Percentiles rank a stretch among this genome's conserved stretches.
Evolutionary conservation across 257 asterid genomes (phyloP).

Genomic region (Rubia yunnanensis): DNA sequence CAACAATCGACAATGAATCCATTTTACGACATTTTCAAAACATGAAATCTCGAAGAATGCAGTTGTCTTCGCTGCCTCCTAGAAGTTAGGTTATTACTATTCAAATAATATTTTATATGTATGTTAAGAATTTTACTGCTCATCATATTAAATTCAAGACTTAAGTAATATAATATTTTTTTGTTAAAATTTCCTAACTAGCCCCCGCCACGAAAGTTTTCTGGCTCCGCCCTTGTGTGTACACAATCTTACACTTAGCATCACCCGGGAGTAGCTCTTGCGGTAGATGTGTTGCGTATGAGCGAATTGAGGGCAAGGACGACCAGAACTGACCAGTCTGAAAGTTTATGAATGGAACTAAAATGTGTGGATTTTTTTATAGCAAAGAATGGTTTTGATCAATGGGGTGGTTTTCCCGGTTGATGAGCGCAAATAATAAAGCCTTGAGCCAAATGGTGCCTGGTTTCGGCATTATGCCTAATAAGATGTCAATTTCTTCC

Average conservation of each 20-base stretch:
- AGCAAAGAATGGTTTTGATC: conserved; percentile 5
- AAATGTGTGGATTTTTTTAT: neutral
- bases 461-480: conserved; percentile 11
- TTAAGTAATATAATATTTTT: too few species aligned
- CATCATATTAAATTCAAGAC: too few species aligned
- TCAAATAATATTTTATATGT: too few species aligned
- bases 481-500: conserved; percentile 2
- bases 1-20: too few species aligned
- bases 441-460: conserved; percentile 19
- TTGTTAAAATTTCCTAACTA: too few species aligned
- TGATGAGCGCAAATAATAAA: neutral
- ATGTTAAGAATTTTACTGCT: too few species aligned
- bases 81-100: too few species aligned
- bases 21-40: too few species aligned
- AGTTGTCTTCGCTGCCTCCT: too few species aligned
- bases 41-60: too few species aligned
- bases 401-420: neutral
- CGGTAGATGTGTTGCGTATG: conserved; percentile 28
- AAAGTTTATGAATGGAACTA: neutral
- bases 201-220: too few species aligned
- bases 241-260: conserved; percentile 23
- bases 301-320: conserved; percentile 8
- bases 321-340: neutral
- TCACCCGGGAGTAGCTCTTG: conserved; percentile 22
- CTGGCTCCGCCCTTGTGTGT: too few species aligned